phyloP scores from a whole-genome alignment of 2,329 filamentous ascomycete genomes.

The Sporothrix variecibatus region DNA sequence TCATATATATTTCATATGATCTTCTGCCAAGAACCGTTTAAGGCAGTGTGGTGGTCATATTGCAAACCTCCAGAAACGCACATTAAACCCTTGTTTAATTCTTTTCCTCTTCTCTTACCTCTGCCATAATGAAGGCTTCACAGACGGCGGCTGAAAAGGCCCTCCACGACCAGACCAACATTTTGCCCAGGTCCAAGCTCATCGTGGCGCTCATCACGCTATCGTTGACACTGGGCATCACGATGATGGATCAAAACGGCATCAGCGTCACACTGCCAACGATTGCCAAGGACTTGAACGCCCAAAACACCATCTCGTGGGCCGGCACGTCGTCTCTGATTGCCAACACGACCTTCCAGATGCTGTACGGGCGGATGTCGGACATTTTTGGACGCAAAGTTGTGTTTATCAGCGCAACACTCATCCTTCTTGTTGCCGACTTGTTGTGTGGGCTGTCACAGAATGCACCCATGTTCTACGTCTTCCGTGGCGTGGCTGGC shows the following conservation, averaged over 20 bases:
- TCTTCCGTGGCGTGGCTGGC: background rate
- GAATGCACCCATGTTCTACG: background rate
- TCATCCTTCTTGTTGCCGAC: background rate
- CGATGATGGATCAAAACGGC: background rate
- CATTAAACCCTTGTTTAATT: no score
- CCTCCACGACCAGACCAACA: background rate
- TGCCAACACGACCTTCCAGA: background rate
- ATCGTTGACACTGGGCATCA: background rate
- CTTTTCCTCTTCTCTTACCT: background rate
- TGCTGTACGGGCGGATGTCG: background rate
- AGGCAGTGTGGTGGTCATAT: no score
- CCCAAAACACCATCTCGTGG: background rate
- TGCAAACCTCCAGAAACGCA: no score
- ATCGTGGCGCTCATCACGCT: background rate
- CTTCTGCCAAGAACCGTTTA: background rate
- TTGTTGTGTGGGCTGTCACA: background rate
- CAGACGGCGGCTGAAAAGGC: background rate
- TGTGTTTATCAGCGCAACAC: background rate
- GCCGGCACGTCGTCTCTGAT: background rate
- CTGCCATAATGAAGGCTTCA: background rate
- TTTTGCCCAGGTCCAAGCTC: background rate
- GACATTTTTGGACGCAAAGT: background rate
- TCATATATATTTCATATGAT: background rate
- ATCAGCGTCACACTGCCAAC: background rate
- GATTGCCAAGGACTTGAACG: background rate